phyloP scores from a whole-genome alignment of 306 rosid species.

The Trifolium pratense region DNA sequence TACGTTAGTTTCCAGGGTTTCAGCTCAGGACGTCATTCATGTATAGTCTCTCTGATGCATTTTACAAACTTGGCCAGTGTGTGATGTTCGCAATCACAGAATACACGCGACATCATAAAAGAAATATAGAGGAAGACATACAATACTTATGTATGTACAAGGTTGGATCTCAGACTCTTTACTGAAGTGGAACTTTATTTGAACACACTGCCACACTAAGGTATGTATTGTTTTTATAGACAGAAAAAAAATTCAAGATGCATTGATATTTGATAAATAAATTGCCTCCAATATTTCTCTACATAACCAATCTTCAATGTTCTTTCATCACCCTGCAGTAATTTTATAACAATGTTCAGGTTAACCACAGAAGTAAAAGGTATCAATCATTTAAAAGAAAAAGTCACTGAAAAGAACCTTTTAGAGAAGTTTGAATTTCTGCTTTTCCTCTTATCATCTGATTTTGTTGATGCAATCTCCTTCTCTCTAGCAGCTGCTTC shows the following conservation, averaged over 20 bases:
- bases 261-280: constrained; percentile 28
- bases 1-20: not conserved
- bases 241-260: constrained; percentile 48
- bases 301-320: constrained; percentile 42
- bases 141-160: constrained; percentile 44
- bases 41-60: constrained; percentile 30
- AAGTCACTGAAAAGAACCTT: constrained; percentile 55
- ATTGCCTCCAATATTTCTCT: constrained; percentile 47
- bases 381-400: constrained; percentile 3
- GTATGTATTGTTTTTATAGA: constrained; percentile 42
- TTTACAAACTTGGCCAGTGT: constrained; percentile 37
- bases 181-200: constrained; percentile 50
- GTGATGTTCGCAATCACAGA: not conserved
- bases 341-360: constrained; percentile 32
- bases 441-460: constrained; percentile 54
- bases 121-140: constrained; percentile 32
- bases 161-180: constrained; percentile 33
- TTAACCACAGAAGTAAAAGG: constrained; percentile 12
- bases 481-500: constrained; percentile 84
- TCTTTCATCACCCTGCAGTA: constrained; percentile 67
- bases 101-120: not conserved
- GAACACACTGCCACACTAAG: constrained; percentile 34
- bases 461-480: constrained; percentile 65
- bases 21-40: not conserved
- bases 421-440: constrained; percentile 58